Percentiles rank a stretch among this genome's conserved stretches.
These are phyloP conservation scores for Fusarium staphyleae DNA, from an alignment of 2,329 filamentous ascomycete genomes.

Conservation along the genomic window DNA sequence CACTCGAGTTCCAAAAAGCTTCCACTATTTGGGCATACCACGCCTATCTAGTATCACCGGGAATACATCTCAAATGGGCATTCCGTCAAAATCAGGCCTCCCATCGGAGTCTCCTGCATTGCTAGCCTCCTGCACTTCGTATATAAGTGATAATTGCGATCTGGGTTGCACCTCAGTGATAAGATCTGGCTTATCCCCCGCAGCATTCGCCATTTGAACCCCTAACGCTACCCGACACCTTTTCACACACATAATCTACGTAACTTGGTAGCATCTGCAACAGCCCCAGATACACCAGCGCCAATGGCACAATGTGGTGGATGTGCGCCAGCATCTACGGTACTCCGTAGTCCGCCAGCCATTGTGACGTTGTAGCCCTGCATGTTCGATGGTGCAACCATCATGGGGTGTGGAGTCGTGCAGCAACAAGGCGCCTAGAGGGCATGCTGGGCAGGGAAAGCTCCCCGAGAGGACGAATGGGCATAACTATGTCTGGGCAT, in stretches of 20 bases:
- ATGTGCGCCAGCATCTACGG: not conserved
- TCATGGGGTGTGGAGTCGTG: conserved; percentile 29
- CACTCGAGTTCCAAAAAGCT: too few species aligned
- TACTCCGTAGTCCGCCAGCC: not conserved
- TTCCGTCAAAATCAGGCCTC: not conserved
- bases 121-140: not conserved
- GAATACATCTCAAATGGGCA: not conserved
- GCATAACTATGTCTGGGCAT: conserved; percentile 13
- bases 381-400: conserved; percentile 17
- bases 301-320: conserved; percentile 21
- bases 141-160: conserved; percentile 4
- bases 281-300: conserved; percentile 25
- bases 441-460: conserved; percentile 18
- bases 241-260: conserved; percentile 8
- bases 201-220: conserved; percentile 8
- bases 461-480: conserved; percentile 10
- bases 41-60: not conserved
- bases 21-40: not conserved
- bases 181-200: conserved; percentile 2
- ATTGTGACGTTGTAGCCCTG: conserved; percentile 8
- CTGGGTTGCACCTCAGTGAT: not conserved
- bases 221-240: conserved; percentile 14
- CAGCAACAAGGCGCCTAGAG: conserved; percentile 1
- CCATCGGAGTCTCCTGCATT: not conserved
- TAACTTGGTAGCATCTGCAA: conserved; percentile 30